These are phyloP conservation scores for Cytidiella melzeri DNA, from an alignment of 768 basidiomycete species.

Conservation along the genomic window DNA sequence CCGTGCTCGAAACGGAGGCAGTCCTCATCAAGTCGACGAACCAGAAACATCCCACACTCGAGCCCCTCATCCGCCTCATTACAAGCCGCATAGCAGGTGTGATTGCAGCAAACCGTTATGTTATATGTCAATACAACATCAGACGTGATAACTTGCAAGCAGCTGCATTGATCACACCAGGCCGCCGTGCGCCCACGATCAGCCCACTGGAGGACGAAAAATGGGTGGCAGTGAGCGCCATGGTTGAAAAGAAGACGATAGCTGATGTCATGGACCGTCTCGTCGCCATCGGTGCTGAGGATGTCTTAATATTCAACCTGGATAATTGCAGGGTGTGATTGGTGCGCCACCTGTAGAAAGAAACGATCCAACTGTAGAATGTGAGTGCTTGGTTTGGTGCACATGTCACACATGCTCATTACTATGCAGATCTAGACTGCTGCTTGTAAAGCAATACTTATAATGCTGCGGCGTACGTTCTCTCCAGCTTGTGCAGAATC, in stretches of 20 bases:
- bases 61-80: conserved; percentile 68
- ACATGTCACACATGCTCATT: neutral
- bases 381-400: neutral
- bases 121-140: conserved; percentile 91
- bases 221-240: conserved; percentile 90
- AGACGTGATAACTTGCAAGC: conserved; percentile 51
- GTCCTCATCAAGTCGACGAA: conserved; percentile 81
- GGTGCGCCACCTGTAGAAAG: too few species aligned
- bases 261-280: conserved; percentile 89
- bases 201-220: conserved; percentile 72
- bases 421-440: neutral
- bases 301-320: conserved; percentile 83
- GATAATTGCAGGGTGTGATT: conserved; percentile 87
- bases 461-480: too few species aligned
- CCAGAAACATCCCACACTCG: conserved; percentile 56
- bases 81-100: conserved; percentile 89
- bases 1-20: conserved; percentile 80
- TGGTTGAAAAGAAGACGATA: conserved; percentile 80
- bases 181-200: conserved; percentile 84
- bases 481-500: too few species aligned
- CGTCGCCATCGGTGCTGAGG: conserved; percentile 78
- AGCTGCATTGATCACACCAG: conserved; percentile 77
- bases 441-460: too few species aligned
- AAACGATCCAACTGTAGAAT: too few species aligned
- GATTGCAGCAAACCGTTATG: conserved; percentile 79